Conservation (phyloP, 306 rosid species). For the Sesbania bispinosa region DNA sequence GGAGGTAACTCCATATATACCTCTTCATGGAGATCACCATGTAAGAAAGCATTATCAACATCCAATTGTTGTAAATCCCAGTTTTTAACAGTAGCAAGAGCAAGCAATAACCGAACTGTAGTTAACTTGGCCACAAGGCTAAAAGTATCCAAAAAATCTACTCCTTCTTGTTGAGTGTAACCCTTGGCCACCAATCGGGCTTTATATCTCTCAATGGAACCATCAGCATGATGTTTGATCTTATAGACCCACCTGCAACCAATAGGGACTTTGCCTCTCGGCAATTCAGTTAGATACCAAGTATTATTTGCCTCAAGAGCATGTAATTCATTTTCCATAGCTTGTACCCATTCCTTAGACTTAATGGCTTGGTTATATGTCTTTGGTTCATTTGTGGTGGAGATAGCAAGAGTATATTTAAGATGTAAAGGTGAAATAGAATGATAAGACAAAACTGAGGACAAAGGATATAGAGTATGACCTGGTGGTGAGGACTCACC, state of each 20-base stretch:
- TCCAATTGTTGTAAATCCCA: not conserved
- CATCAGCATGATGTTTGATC: not conserved
- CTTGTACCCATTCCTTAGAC: not conserved
- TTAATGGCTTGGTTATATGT: no score
- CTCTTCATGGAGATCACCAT: no score
- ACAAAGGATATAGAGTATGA: no score
- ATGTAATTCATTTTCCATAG: no score
- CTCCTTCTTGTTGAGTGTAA: not conserved
- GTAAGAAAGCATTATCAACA: not conserved
- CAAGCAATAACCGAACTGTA: not conserved
- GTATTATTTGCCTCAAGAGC: no score
- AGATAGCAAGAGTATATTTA: no score
- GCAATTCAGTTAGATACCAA: no score
- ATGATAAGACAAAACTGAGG: no score
- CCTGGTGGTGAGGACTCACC: no score
- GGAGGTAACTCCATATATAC: not conserved
- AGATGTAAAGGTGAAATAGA: no score
- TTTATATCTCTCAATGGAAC: not conserved
- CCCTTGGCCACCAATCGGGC: not conserved
- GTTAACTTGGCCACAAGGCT: no score
- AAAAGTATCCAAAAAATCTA: not conserved
- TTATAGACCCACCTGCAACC: not conserved
- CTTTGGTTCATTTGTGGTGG: no score
- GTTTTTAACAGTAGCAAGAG: not conserved
- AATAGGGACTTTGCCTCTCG: not conserved